Base-by-base conservation (phyloP, 163 green algal genomes). In the Scenedesmus sp. region DNA sequence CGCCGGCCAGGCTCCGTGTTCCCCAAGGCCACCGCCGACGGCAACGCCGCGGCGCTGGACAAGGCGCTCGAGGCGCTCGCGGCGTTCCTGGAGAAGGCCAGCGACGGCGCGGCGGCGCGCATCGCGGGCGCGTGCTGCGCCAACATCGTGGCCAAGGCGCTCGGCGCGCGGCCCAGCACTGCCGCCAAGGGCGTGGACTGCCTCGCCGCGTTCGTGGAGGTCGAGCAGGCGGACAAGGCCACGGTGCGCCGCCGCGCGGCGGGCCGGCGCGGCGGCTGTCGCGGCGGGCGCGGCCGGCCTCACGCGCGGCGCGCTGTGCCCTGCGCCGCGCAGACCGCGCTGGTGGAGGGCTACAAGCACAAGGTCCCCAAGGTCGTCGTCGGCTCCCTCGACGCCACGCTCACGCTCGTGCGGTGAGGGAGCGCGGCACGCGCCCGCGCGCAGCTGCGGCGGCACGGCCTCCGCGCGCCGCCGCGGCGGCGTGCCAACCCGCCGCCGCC, bases 301-400 rank as follows among this genome's bases (percentile, higher is more conserved):
- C n/a, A n/a, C n/a, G n/a, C n/a, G n/a, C n/a, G n/a, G n/a, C n/a
- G n/a, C n/a, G 50, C 22, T 24, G 50, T 14, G 50, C 50, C 6
- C 18, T 29, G 50, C 50, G 15, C 4, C 50, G 29, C 28, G 11
- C 75, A 93, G 86, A 85, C 89, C n/a, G 69, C 66, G 17, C 74
- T 94, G 31, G 54, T 93, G 5, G 94, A 91, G 64, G 93, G 85
- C 0, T 93, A 95, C 45, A 63, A 31, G 4, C 85, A 98, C 88
- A 99, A 99, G 87, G 91, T 98, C 31, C 94, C 96, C 0, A 99
- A 99, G 83, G 92, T 95, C 26, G 92, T 94, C n/a, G 71, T 94
- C 10, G 92, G 92, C 22, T 90, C 90, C 3, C 64, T 97, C 39
- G 91, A 98, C 45, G 83, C 94, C 6, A 11, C 96, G 0, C 80